Evolutionary conservation across 495 filamentous ascomycete genomes (phyloP).

Genomic region (Usnea hakonensis): DNA sequence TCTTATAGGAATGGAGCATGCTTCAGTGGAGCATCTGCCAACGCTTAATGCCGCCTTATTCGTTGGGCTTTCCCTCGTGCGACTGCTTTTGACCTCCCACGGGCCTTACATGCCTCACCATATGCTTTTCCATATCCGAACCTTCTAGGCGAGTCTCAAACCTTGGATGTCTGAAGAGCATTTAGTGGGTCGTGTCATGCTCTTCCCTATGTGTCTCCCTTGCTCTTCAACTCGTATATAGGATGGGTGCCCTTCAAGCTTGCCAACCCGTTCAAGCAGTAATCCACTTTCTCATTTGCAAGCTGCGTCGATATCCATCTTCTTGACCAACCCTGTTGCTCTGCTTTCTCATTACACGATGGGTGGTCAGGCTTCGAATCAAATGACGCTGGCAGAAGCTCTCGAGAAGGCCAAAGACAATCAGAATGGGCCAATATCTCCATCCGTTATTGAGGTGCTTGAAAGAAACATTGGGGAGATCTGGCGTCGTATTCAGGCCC

Average conservation of each 20-base stretch:
- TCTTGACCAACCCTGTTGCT: neutral
- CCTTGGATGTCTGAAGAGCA: neutral
- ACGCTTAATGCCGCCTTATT: neutral
- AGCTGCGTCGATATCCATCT: neutral
- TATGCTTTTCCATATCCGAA: constrained; percentile 3
- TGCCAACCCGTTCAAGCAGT: neutral
- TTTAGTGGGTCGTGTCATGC: constrained; percentile 1
- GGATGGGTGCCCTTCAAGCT: neutral
- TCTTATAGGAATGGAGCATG: constrained; percentile 4
- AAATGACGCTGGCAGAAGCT: constrained; percentile 42
- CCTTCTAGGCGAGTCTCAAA: constrained; percentile 1
- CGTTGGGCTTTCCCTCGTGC: neutral
- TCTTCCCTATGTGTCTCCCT: neutral
- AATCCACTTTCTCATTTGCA: neutral
- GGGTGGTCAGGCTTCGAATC: constrained; percentile 13
- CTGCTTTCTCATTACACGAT: neutral
- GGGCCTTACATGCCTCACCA: neutral
- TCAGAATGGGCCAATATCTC: constrained; percentile 49
- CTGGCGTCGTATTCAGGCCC: constrained; percentile 52
- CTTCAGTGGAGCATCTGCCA: constrained; percentile 5
- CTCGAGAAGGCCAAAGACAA: constrained; percentile 62
- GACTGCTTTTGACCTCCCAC: neutral
- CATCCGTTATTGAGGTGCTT: constrained; percentile 44
- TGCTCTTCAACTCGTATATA: neutral
- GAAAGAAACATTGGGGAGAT: constrained; percentile 49